Evolutionary conservation across 345 rosid species (phyloP).

Genomic region (Salix viminalis): DNA sequence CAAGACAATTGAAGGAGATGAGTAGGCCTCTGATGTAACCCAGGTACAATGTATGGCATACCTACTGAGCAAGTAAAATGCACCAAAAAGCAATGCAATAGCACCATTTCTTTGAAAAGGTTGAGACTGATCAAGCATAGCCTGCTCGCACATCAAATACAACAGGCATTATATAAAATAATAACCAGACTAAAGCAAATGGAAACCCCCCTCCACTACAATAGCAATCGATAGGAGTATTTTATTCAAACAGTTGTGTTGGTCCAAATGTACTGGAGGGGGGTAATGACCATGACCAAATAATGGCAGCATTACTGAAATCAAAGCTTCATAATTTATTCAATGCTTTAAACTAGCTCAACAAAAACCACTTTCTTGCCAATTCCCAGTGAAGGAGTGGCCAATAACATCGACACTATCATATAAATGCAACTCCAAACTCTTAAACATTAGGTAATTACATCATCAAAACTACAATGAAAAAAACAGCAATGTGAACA

Average conservation of each 20-base stretch:
- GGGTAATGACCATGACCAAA: background rate
- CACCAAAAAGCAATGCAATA: slow-evolving; percentile 76
- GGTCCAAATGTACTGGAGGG: background rate
- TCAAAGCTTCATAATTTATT: background rate
- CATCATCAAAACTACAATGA: background rate
- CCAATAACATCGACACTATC: background rate
- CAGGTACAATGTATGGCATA: slow-evolving; percentile 92
- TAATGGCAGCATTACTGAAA: background rate
- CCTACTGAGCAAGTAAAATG: slow-evolving; percentile 82
- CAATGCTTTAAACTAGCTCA: background rate
- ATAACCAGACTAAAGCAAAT: background rate
- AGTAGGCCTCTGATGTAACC: slow-evolving; percentile 99
- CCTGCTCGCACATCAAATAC: slow-evolving; percentile 43
- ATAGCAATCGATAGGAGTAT: background rate
- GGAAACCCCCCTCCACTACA: background rate
- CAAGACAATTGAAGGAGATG: slow-evolving; percentile 96
- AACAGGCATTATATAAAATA: background rate
- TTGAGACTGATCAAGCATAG: slow-evolving; percentile 82
- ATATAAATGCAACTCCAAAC: background rate
- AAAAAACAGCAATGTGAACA: background rate
- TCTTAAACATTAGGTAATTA: background rate
- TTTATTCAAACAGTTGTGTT: background rate
- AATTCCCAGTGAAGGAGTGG: background rate
- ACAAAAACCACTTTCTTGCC: background rate
- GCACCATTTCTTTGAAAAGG: slow-evolving; percentile 92